Base-by-base conservation (phyloP, 805 yeast genomes). In the Kurtzmaniella cleridarum region DNA sequence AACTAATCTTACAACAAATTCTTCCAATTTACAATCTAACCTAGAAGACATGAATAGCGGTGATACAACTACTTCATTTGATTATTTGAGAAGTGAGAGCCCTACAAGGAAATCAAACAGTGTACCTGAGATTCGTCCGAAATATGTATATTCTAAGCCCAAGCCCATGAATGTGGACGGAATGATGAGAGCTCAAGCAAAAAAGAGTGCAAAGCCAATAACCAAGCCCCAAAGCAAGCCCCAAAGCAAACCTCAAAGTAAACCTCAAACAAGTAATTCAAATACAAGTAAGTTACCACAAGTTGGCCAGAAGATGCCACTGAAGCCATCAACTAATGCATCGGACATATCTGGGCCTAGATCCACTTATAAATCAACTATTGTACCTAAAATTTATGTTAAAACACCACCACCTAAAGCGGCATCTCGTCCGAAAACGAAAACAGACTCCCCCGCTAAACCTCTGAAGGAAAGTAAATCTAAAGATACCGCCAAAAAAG, bases 121-220 rank as follows among this genome's bases (percentile, higher is more conserved):
- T 38, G 48, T 57, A 3, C 35, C 63, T n/a, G 62, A 57, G 30
- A 38, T 54, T 30, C 46, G 46, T 15, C 47, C 47, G 33, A 51
- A 53, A 18, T 66, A 64, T 41, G 47, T 57, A 7, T 68, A 66
- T 47, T 59, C 49, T 26, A 59, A 66, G 44, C 72, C 73, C 2
- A 57, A 62, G 41, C 72, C 72, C 1, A 42, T 67, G 40, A 62
- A 66, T 41, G 50, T 66, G 18, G 52, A 52, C 30, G 53, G 55
- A 16, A 43, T 65, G 30, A 65, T 67, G 71, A 52, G 53, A 32
- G 41, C 45, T 17, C 41, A 41, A 29, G 36, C 36, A 42, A 24
- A 44, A 43, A 29, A 44, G 42, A 39, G 38, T 30, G 43, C 48
- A 14, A 38, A 41, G 24, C 37, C 49, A 11, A 28, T 34, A 8